Percentiles rank a stretch among this genome's conserved stretches.
phyloP scores from a whole-genome alignment of 2,329 filamentous ascomycete genomes.

The Microcyclospora tardicrescens region DNA sequence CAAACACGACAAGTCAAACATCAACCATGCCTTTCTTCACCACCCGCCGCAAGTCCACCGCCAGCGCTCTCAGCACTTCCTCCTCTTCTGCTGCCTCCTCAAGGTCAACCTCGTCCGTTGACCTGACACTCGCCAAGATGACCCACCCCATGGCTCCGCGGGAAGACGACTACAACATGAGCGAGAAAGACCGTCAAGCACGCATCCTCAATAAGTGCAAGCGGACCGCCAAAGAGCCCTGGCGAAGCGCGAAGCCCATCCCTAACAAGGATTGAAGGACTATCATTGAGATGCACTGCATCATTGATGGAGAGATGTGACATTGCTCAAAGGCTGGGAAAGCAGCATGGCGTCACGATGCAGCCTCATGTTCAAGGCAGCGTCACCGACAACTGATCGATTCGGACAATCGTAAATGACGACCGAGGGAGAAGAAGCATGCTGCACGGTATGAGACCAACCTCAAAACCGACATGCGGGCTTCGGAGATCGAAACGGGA shows the following conservation, averaged over 20 bases:
- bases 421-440: too few relatives aligned
- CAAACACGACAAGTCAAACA: too few relatives aligned
- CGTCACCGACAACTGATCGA: too few relatives aligned
- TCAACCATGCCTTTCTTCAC: conserved; percentile 14
- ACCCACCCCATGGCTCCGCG: conserved; percentile 20
- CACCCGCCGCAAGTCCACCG: conserved; percentile 12
- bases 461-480: too few relatives aligned
- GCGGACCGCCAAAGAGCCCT: conserved; percentile 13
- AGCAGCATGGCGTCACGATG: too few relatives aligned
- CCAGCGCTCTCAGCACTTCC: conserved; percentile 13
- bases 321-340: too few relatives aligned
- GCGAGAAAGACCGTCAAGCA: conserved; percentile 14
- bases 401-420: too few relatives aligned
- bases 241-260: conserved; percentile 15
- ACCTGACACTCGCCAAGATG: conserved; percentile 11
- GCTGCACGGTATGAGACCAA: too few relatives aligned
- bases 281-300: too few relatives aligned
- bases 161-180: conserved; percentile 20
- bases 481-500: too few relatives aligned
- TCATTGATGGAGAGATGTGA: too few relatives aligned
- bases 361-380: too few relatives aligned
- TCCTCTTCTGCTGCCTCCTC: conserved; percentile 1
- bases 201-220: conserved; percentile 18
- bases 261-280: not conserved
- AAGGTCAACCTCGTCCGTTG: conserved; percentile 8